Percentiles rank a stretch among this genome's conserved stretches.
These are phyloP conservation scores for Allomyces arbusculus DNA, from an alignment of 192 early-diverging fungal genomes.

Conservation along the genomic window DNA sequence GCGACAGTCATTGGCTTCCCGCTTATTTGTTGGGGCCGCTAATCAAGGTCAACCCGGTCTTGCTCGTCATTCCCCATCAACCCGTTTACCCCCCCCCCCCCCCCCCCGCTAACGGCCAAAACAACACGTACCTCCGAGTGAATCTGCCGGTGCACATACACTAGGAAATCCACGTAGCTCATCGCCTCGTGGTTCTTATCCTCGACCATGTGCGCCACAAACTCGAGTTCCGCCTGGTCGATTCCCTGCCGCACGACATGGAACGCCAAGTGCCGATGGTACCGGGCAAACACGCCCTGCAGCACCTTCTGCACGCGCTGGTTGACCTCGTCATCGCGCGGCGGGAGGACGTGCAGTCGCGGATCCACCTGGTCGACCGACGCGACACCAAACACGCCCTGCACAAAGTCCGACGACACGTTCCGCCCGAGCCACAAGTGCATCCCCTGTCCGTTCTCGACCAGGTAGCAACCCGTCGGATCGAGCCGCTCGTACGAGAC, in stretches of 20 bases:
- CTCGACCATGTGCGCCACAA: slow-evolving; percentile 57
- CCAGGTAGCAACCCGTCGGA: slow-evolving; percentile 52
- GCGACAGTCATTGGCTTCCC: no score
- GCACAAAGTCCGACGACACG: slow-evolving; percentile 34
- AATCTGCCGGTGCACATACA: slow-evolving; percentile 69
- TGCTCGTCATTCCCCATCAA: no score
- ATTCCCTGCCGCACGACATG: slow-evolving; percentile 66
- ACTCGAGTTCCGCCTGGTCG: slow-evolving; percentile 62
- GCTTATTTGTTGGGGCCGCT: no score
- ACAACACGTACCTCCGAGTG: slow-evolving; percentile 33
- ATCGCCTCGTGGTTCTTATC: slow-evolving; percentile 73
- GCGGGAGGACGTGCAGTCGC: slow-evolving; percentile 40
- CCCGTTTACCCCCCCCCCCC: no score
- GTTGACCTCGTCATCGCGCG: slow-evolving; percentile 37
- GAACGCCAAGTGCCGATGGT: slow-evolving; percentile 41
- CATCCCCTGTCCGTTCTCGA: slow-evolving; percentile 62
- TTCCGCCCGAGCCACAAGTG: slow-evolving; percentile 77
- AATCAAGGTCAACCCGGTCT: no score
- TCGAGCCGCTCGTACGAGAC: slow-evolving; percentile 59
- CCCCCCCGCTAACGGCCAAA: neutral
- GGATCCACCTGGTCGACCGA: slow-evolving; percentile 50
- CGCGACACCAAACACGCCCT: slow-evolving; percentile 59
- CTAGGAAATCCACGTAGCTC: slow-evolving; percentile 85
- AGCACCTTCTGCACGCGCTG: slow-evolving; percentile 43
- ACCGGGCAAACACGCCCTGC: slow-evolving; percentile 34